These are phyloP conservation scores for Caloboletus inedulis DNA, from an alignment of 1,284 basidiomycete genomes.

Conservation along the genomic window DNA sequence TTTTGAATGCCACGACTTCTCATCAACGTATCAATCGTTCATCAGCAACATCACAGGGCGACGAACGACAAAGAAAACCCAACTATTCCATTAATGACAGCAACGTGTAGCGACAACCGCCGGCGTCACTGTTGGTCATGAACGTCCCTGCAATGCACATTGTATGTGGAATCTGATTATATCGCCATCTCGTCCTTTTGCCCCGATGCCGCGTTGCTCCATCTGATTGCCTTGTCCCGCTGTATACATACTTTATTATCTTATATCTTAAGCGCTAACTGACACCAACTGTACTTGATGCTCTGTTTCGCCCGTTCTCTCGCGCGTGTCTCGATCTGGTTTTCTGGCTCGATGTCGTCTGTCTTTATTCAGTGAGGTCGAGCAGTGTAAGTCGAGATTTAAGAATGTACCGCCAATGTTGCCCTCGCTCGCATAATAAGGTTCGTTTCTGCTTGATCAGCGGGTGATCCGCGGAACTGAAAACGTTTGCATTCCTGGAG, in stretches of 20 bases:
- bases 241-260: slow-evolving; percentile 33
- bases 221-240: slow-evolving; percentile 17
- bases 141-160: background rate
- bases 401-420: slow-evolving; percentile 5
- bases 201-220: slow-evolving; percentile 13
- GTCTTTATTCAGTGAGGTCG: slow-evolving; percentile 10
- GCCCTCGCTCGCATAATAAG: slow-evolving; percentile 17
- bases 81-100: slow-evolving; percentile 15
- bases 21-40: slow-evolving; percentile 25
- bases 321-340: slow-evolving; percentile 5
- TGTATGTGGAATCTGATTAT: slow-evolving; percentile 3
- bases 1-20: slow-evolving; percentile 25
- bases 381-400: slow-evolving; percentile 9
- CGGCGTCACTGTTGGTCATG: background rate
- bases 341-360: slow-evolving; percentile 7
- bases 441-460: slow-evolving; percentile 21
- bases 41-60: slow-evolving; percentile 13
- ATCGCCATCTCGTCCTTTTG: slow-evolving; percentile 8
- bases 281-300: slow-evolving; percentile 20
- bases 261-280: slow-evolving; percentile 36
- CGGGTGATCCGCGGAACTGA: slow-evolving; percentile 28
- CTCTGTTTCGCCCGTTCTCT: slow-evolving; percentile 8
- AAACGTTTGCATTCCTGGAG: slow-evolving; percentile 20
- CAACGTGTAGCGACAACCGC: slow-evolving; percentile 5
- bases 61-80: slow-evolving; percentile 30